Percentiles rank a stretch among this genome's conserved stretches.
These are phyloP conservation scores for Fraxinus angustifolia DNA, from an alignment of 305 asterid genomes.

Conservation along the genomic window DNA sequence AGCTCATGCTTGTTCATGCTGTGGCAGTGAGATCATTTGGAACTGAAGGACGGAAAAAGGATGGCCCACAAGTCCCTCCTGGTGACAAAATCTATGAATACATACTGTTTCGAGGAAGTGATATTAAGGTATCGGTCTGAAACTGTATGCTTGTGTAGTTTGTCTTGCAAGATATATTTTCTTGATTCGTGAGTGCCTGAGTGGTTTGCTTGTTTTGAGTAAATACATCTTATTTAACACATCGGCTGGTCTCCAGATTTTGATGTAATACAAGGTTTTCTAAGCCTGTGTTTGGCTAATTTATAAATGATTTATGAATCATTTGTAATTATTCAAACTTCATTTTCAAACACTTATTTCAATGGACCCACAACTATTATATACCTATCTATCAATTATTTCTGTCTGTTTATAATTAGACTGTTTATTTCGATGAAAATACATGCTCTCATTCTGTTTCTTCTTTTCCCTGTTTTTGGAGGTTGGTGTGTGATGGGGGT, in stretches of 20 bases:
- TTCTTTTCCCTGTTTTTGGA: not conserved
- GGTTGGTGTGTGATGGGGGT: not conserved
- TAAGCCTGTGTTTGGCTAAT: not conserved
- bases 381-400: too few relatives aligned
- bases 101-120: constrained; percentile 90
- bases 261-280: not conserved
- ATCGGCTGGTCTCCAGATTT: not conserved
- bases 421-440: not conserved
- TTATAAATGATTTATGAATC: not conserved
- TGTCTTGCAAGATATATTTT: not conserved
- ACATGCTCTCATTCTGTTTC: not conserved
- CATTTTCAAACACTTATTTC: not conserved
- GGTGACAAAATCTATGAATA: constrained; percentile 80
- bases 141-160: not conserved
- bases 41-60: constrained; percentile 90
- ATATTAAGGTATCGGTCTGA: constrained; percentile 61
- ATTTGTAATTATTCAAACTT: too few relatives aligned
- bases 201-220: not conserved
- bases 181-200: not conserved
- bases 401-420: not conserved
- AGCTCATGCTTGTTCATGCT: constrained; percentile 1
- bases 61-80: constrained; percentile 90
- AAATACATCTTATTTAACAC: not conserved
- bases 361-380: not conserved
- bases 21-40: constrained; percentile 88